Base-by-base conservation (phyloP, 768 basidiomycete genomes). In the Leccinum longicurvipes region DNA sequence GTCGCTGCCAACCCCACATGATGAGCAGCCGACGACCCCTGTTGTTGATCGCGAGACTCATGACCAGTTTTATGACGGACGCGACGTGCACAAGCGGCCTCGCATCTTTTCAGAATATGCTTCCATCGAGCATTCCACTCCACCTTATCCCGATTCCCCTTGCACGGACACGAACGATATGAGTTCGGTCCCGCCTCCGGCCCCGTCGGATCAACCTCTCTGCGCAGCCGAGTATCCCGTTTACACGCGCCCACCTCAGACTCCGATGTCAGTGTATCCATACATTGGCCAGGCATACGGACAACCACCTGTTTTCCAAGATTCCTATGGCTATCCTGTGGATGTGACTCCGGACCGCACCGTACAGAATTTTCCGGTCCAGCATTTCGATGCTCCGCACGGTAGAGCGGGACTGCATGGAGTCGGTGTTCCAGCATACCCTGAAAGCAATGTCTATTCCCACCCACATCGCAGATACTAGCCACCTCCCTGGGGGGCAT, bases 161-260 rank as follows among this genome's bases (percentile, higher is more conserved):
- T 59, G 34, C 51, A 45, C 57, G 36, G 65, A 67, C 25, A 42
- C 44, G 50, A 54, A 47, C 31, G 60, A 63, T 29, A 50, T 51
- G 51, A 27, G 24, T 29, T 50, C 65, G n/a, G 53, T 27, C 17
- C 45, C 55, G 32, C 25, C 64, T 17, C 60, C 68, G 12, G 58
- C 47, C 23, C 53, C 36, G 10, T 58, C 69, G 56, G 69, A 69
- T 51, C 69, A 67, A 24, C 60, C 69, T 3, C 55, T 63, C 27
- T 48, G 51, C 45, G 25, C 54, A 27, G 29, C 51, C 36, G 66
- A 68, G 9, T 48, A 56, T 50, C 3, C 49, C 17, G 34, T 31
- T 12, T 57, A 60, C 39, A 4, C 29, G 39, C 49, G 12, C 47
- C 55, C 47, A 17, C 28, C 6, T 19, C 60, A 51, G n/a, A n/a